Evolutionary conservation across 106 monocot species (phyloP).

Genomic region (Chionographis japonica): DNA sequence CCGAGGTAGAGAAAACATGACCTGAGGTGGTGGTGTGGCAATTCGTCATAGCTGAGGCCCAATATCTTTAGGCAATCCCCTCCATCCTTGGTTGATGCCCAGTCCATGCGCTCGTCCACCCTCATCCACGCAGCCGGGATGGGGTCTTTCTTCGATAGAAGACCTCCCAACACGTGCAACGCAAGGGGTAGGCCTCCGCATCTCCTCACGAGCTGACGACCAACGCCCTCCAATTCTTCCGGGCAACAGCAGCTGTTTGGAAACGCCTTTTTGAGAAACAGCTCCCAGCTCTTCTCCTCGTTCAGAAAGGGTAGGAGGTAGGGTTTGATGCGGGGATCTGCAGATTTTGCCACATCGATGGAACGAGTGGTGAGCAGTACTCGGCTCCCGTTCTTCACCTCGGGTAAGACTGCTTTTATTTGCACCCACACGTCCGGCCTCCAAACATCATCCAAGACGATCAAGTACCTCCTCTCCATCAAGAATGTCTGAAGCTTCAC

Average conservation of each 20-base stretch:
- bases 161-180: conserved; percentile 19
- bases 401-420: conserved; percentile 11
- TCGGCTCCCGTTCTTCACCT: conserved; percentile 14
- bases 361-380: conserved; percentile 16
- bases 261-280: conserved; percentile 21
- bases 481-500: neutral
- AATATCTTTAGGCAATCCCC: conserved; percentile 1
- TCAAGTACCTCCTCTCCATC: conserved; percentile 10
- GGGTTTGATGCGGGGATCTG: neutral
- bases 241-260: neutral
- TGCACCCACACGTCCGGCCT: conserved; percentile 2
- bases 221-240: neutral
- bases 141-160: conserved; percentile 8
- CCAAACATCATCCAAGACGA: conserved; percentile 29
- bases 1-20: conserved; percentile 11
- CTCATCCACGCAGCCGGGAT: conserved; percentile 3
- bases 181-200: conserved; percentile 30
- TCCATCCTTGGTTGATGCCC: neutral
- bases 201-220: neutral
- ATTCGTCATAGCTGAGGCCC: conserved; percentile 6
- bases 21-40: conserved; percentile 2
- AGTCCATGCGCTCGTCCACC: neutral
- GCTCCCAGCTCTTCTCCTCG: neutral
- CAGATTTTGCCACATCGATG: conserved; percentile 7
- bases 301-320: too few relatives aligned